A percentile compares a stretch with the other conserved stretches of the same genome.
Conservation (phyloP, 1,284 basidiomycete genomes). For the Trichosporon asahii region DNA sequence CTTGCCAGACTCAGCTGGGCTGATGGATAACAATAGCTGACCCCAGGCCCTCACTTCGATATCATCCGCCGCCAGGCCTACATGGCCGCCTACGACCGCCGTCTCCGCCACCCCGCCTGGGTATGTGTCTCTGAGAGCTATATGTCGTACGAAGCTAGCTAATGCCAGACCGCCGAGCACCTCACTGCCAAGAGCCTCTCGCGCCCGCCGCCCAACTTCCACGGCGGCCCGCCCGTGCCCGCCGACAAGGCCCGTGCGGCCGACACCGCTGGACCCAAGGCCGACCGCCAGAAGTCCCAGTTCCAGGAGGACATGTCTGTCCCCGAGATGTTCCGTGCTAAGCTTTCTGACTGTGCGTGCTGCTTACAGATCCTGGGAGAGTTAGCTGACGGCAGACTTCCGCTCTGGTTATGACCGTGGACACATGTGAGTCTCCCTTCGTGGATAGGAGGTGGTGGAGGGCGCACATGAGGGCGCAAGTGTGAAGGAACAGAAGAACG, state of each 20-base stretch:
- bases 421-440: slow-evolving; percentile 64
- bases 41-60: slow-evolving; percentile 75
- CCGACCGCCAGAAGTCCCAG: slow-evolving; percentile 70
- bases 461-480: not conserved
- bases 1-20: not conserved
- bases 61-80: slow-evolving; percentile 75
- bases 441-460: not conserved
- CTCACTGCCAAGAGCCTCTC: slow-evolving; percentile 73
- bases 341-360: slow-evolving; percentile 66
- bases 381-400: slow-evolving; percentile 61
- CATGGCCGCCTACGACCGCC: slow-evolving; percentile 83
- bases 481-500: not conserved
- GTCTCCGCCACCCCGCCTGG: slow-evolving; percentile 89
- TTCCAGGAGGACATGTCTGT: slow-evolving; percentile 82
- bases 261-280: slow-evolving; percentile 51
- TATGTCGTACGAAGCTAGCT: not conserved
- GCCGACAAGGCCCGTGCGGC: slow-evolving; percentile 40
- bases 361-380: too few relatives aligned
- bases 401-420: slow-evolving; percentile 93
- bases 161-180: slow-evolving; percentile 81
- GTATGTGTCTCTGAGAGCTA: slow-evolving; percentile 53
- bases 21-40: slow-evolving; percentile 27
- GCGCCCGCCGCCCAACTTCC: slow-evolving; percentile 52
- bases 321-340: slow-evolving; percentile 77
- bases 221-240: slow-evolving; percentile 32